Base-by-base conservation (phyloP, 176 grass and related monocot species). In the Pontederia crassipes region DNA sequence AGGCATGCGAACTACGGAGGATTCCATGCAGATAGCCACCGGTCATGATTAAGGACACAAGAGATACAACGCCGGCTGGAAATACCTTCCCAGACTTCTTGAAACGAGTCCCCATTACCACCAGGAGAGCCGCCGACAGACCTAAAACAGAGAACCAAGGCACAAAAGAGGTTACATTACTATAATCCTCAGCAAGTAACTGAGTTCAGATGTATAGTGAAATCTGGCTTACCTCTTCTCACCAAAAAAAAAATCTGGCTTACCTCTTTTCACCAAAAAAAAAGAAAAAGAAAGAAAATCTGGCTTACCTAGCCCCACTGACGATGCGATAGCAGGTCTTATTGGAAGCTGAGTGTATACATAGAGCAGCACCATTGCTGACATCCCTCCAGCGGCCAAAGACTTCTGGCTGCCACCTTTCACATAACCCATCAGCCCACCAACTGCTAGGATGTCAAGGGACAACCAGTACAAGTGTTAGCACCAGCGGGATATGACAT, bases 1-100 rank as follows among this genome's bases (percentile, higher is more conserved):
- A 57, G 12, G 49, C 17, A 17, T 45, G 12, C 15, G 16, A 9
- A 17, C 35, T 69, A 12, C 66, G 32, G 11, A 69, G 10, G 24
- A 69, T 69, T 17, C 66, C 66, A 69, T 57, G 66, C 8, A 69
- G 32, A n/a, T 69, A 69, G 53, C 66, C 66, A 45, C 66, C 32
- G 17, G 53, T 35, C 66, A 69, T 69, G 35, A 69, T 11, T 47
- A 69, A 52, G 1, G 66, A 57, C 10, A 18, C 53, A 6, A 69
- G 52, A 46, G 66, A 69, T 26, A 69, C 66, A 47, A 56, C 53
- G 7, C 66, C 66, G 2, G 52, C 66, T 9, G 66, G 66, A 47
- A 69, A 69, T 10, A 57, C 20, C 32, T 69, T 57, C 15, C 66
- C 66, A 14, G 66, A 27, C 49, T 54, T 69, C 53, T 15, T 56